Evolutionary conservation across 306 rosid genomes (phyloP), one percentile per base, ranked within the genome.

Genomic region (Gynostemma pentaphyllum): DNA sequence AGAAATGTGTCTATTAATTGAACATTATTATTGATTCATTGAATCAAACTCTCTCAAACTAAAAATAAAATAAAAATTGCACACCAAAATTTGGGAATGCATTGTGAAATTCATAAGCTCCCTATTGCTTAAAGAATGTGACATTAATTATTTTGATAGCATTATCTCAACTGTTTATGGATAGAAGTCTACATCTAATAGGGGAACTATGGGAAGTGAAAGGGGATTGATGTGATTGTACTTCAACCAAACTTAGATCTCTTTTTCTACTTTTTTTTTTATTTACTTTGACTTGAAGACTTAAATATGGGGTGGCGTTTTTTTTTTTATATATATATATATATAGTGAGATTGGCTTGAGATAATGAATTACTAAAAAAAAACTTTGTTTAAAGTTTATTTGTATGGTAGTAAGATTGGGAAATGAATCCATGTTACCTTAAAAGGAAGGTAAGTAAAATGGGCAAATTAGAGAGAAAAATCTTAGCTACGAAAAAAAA

Each of bases 91-190:
- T 26, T 5, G n/a, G n/a, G 4, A 13, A 19, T 30, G 29, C 19
- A 56, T 56, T 56, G 5, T 32, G 63, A 30, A 56, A 9, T 16
- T 56, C 27, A 30, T n/a, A 56, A 32, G 15, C 2, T 56, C 0
- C 0, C 0, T 7, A 34, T 56, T 56, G 63, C 63, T 56, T 56
- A 56, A 32, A 56, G 19, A 55, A 19, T 26, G 63, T 56, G 45
- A 56, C 63, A 56, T 16, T 56, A 56, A 32, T 16, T 56, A 56
- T 56, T n/a, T 56, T 56, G 63, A 56, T 30, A 56, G 63, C 45
- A 30, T 18, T 26, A 34, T 18, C 45, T 34, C 44, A 56, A 56
- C 63, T 56, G 27, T 34, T 36, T 56, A 34, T 56, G 34, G 63
- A 34, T 56, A 34, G 45, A 9, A 56, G 63, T 56, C 63, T 56